Base-by-base conservation (phyloP, 306 rosid species). In the Pyrus communis region DNA sequence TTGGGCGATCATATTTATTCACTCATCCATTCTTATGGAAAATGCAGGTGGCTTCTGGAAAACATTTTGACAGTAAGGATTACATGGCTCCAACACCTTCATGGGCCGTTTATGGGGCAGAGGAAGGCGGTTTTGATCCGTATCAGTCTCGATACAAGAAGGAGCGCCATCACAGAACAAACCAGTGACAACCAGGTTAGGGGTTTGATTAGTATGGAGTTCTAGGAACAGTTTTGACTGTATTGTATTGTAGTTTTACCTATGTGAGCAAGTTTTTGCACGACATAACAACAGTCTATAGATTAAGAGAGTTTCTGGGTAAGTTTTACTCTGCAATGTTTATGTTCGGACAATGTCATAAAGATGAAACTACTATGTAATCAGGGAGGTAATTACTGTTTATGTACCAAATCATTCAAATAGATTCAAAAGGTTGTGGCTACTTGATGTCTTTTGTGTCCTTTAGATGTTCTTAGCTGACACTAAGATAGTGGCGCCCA, bases 41-140 rank as follows among this genome's bases (percentile, higher is more conserved):
- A 86, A 83, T 84, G 78, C 92, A 95, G 99, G 97, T 92, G 87
- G 93, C 95, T 62, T 85, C 97, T 45, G 91, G 96, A 74, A 85
- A 74, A 85, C 89, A 88, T 75, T 92, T 95, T 81, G 85, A 86
- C 82, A 88, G 97, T 81, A 68, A 17, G 46, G 97, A 92, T 79
- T 95, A 95, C 81, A 92, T 91, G 97, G 85, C 93, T 75, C 87
- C 85, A 68, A 89, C 99, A 49, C 99, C 99, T 69, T 81, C 97
- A 22, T 95, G 99, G 99, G 96, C 99, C 14, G 63, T 91, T 64
- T 95, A 87, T 88, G 99, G 99, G 73, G 88, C 99, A 38, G 85
- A 89, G 31, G 97, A 95, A 87, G 91, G 93, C 75, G 99, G 97
- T 40, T 95, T 95, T 79, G 99, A 95, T 87, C 99, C 97, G 0